A percentile compares a stretch with the other conserved stretches of the same genome.
Conservation (phyloP, 441 rosid genomes). For the Gossypium gossypioides region DNA sequence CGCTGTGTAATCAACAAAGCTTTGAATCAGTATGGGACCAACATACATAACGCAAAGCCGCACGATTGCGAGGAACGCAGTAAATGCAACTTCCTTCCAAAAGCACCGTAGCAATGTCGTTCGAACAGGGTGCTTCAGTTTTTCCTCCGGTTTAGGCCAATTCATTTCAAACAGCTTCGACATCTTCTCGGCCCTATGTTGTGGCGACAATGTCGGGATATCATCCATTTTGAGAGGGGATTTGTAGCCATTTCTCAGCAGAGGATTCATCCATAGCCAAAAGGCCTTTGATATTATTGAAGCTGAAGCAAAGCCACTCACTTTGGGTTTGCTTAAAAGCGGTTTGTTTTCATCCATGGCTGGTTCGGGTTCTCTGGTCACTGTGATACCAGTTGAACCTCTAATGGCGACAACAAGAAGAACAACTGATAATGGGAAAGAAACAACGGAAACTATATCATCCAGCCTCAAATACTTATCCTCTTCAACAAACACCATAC, state of each 20-base stretch:
- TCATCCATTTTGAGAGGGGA: conserved; percentile 63
- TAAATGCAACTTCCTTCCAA: conserved; percentile 65
- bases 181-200: conserved; percentile 68
- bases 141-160: conserved; percentile 76
- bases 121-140: conserved; percentile 49
- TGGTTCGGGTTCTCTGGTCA: conserved; percentile 22
- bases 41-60: conserved; percentile 68
- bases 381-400: conserved; percentile 58
- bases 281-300: conserved; percentile 58
- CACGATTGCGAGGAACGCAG: conserved; percentile 66
- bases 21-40: conserved; percentile 74
- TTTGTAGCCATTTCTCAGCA: conserved; percentile 64
- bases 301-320: conserved; percentile 64
- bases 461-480: conserved; percentile 31
- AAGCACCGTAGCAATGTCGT: conserved; percentile 72
- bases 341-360: conserved; percentile 29
- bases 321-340: conserved; percentile 34
- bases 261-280: conserved; percentile 92
- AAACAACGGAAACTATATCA: conserved; percentile 42
- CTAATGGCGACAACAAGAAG: conserved; percentile 46
- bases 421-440: conserved; percentile 49
- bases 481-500: conserved; percentile 24
- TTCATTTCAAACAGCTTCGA: conserved; percentile 45
- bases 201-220: conserved; percentile 66
- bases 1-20: conserved; percentile 67